Conservation (phyloP, 345 rosid species). For the Geranium rotundifolium region DNA sequence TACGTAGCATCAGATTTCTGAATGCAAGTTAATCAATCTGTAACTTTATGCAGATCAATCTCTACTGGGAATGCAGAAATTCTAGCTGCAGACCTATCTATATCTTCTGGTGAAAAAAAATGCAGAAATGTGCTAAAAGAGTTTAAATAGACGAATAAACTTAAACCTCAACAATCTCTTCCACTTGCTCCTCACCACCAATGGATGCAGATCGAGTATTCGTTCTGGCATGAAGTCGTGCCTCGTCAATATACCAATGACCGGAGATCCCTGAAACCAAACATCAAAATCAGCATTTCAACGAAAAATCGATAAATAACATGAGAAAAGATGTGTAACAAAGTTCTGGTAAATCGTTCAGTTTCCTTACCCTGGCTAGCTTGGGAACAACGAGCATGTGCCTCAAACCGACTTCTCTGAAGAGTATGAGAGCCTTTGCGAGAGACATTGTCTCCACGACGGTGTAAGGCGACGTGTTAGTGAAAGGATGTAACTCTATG, state of each 20-base stretch:
- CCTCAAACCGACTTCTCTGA: constrained; percentile 76
- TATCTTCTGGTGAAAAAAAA: neutral
- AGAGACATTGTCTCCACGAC: constrained; percentile 94
- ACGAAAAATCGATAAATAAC: too few species aligned
- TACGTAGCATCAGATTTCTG: too few species aligned
- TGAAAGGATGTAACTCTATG: constrained; percentile 72
- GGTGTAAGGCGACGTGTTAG: constrained; percentile 81
- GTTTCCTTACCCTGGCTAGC: constrained; percentile 40
- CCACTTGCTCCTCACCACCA: constrained; percentile 46
- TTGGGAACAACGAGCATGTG: constrained; percentile 80
- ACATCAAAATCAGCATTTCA: neutral
- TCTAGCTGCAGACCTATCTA: constrained; percentile 7
- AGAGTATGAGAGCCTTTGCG: constrained; percentile 72
- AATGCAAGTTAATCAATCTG: too few species aligned
- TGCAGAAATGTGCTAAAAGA: constrained; percentile 9
- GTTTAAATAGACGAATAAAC: constrained; percentile 21
- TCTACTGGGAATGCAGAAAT: too few species aligned
- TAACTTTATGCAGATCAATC: too few species aligned
- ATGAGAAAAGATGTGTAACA: too few species aligned
- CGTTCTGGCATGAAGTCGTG: constrained; percentile 95
- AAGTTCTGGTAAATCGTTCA: neutral
- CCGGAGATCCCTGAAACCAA: constrained; percentile 57
- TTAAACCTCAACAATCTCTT: constrained; percentile 48
- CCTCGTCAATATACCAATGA: constrained; percentile 75
- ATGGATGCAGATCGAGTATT: constrained; percentile 57